Evolutionary conservation across 305 asterid species (phyloP).

Genomic region (Fraxinus angustifolia): DNA sequence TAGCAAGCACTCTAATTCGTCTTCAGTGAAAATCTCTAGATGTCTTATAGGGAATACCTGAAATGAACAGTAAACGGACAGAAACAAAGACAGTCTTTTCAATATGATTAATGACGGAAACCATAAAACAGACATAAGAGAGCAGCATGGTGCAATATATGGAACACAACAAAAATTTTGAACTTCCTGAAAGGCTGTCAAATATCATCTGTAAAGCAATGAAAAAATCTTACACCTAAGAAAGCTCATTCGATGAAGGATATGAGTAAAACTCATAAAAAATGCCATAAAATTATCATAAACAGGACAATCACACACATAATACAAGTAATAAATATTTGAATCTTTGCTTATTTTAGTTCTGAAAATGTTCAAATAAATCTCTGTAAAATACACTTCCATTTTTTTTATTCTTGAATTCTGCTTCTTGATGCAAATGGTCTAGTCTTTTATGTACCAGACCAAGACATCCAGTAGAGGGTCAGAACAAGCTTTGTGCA

Average conservation of each 20-base stretch:
- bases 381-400: not conserved
- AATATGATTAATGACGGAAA: not conserved
- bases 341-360: not conserved
- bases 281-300: not conserved
- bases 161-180: not conserved
- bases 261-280: not conserved
- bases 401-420: not conserved
- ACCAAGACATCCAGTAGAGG: not conserved
- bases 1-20: conserved; percentile 74
- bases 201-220: not conserved
- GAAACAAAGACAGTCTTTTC: not conserved
- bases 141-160: not conserved
- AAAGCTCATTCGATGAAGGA: not conserved
- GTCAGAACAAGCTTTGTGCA: not conserved
- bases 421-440: not conserved
- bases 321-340: not conserved
- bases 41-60: conserved; percentile 86
- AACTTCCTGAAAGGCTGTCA: not conserved
- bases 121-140: not conserved
- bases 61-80: conserved; percentile 8
- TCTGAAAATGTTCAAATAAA: not conserved
- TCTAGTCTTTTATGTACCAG: not conserved
- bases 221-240: not conserved
- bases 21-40: conserved; percentile 75
- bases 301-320: not conserved